Base-by-base conservation (phyloP, 2,329 filamentous ascomycete species). In the Sporothrix curviconia region DNA sequence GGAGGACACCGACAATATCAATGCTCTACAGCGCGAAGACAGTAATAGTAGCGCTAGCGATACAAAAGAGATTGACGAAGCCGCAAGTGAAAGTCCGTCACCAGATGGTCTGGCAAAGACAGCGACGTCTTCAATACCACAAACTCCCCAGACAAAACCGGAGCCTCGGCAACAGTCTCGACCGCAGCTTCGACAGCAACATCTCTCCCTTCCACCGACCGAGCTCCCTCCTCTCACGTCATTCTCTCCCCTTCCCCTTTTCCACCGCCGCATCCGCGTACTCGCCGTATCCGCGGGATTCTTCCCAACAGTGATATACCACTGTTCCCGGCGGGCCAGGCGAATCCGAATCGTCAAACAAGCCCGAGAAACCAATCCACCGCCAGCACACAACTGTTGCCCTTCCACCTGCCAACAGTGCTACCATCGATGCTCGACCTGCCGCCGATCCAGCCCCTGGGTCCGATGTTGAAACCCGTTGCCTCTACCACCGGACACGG, bases 371-470 rank as follows among this genome's bases (percentile, higher is more conserved):
- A 19, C 46, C 47, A 2, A 14, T n/a, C 47, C 32, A 17, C 19
- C 17, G 6, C 32, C 47, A 7, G 12, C n/a, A 7, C 47, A 37
- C n/a, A n/a, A n/a, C n/a, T n/a, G n/a, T n/a, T n/a, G n/a, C n/a
- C n/a, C n/a, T n/a, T n/a, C n/a, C n/a, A n/a, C n/a, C n/a, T n/a
- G n/a, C n/a, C n/a, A n/a, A n/a, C n/a, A n/a, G n/a, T n/a, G n/a
- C n/a, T n/a, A 15, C 12, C 19, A 3, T 19, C 32, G 2, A 17
- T 50, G 1, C 32, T 50, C 32, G 47, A 37, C 47, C 12, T 50
- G 7, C 32, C 53, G 76, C 30, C 42, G 5, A 7, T 46, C 30
- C 12, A 19, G 3, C 34, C 81, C 84, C 22, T 54, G 9, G 36
- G 22, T 3, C 49, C 49, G 3, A 28, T 44, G 2, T 3, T 50